Evolutionary conservation across 345 rosid species (phyloP), one percentile per base, ranked within the genome.

Genomic region (Geranium rotundifolium): DNA sequence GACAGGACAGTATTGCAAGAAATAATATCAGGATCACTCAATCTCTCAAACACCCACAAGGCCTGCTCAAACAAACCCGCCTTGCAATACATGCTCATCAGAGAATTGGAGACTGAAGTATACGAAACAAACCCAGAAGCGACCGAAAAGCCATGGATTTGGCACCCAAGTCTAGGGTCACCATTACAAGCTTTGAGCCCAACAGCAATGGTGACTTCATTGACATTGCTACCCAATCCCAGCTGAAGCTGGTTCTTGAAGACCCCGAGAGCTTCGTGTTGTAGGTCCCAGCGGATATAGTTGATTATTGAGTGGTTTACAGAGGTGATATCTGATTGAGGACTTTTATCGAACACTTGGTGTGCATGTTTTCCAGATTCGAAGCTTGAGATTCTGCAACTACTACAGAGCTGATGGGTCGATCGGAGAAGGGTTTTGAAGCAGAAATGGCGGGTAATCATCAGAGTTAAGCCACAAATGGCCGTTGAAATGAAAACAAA

Each of bases 1-100:
- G 98, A 87, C 68, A 91, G 89, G 65, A 89, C 69, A 62, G 96
- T 89, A 70, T 89, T 91, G 90, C 92, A 91, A 55, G 98, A 91
- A 74, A 91, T 88, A 67, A 79, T 80, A 70, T 91, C 95, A 52
- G 85, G 93, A 7, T 72, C 57, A 64, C 31, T 68, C 77, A 91
- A 76, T 58, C 55, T 76, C 80, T 85, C 80, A 78, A 91, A 91
- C 54, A 91, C 71, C 60, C 73, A 71, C 54, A 82, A 62, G 55
- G 90, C 88, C 65, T 67, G 57, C 62, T 60, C 68, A 73, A 89
- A 76, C 58, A 71, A 69, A 16, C 82, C 85, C 6, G 81, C 73
- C 63, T 91, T 87, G 60, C 77, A 77, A 72, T 87, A 87, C 85
- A 82, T 77, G 64, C 79, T 78, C 88, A 91, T 87, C 13, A 84